Base-by-base conservation (phyloP, 2,329 filamentous ascomycete species). In the Trichophyton schoenleinii region DNA sequence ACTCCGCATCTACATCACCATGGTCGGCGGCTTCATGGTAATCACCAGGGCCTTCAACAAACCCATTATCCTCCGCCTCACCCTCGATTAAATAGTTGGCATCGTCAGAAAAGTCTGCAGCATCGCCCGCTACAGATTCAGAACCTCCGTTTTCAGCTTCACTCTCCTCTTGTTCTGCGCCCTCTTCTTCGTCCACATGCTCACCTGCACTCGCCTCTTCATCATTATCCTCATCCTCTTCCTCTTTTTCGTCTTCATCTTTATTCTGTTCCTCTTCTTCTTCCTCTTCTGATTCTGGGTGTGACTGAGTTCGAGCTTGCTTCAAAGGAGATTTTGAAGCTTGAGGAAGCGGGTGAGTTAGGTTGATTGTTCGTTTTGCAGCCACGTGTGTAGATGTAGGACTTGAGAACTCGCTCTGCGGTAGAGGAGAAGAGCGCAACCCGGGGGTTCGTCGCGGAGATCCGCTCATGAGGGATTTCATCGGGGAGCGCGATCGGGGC, bases 401-500 rank as follows among this genome's bases (percentile, higher is more conserved):
- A 60, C 73, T 76, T 9, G 74, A 74, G n/a, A 72, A 71, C 2
- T 71, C 69, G 61, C 69, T 70, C 20, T 71, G 70, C 15, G 68
- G 70, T 36, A 72, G 71, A 49, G 75, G 72, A 3, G 75, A 76
- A n/a, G 75, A 77, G 64, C 72, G 72, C 60, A 77, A 62, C 25
- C 70, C 72, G 2, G 74, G 72, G 3, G 75, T 76, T 62, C 74
- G 71, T 52, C 75, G 73, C 2, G 77, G 73, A 48, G 74, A 75
- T 5, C 75, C 74, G 58, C 70, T 72, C 59, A 78, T 66, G 28
- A 72, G 71, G 20, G 73, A 72, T 67, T 79, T 80, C 58, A 74
- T 72, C 1, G 78, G 77, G 20, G 78, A 79, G 60, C 74, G 72
- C 8, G 75, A 74, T 59, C 75, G 70, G 9, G 75, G 73, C 9